Conservation (phyloP, 345 rosid species). For the Citropsis articulata region DNA sequence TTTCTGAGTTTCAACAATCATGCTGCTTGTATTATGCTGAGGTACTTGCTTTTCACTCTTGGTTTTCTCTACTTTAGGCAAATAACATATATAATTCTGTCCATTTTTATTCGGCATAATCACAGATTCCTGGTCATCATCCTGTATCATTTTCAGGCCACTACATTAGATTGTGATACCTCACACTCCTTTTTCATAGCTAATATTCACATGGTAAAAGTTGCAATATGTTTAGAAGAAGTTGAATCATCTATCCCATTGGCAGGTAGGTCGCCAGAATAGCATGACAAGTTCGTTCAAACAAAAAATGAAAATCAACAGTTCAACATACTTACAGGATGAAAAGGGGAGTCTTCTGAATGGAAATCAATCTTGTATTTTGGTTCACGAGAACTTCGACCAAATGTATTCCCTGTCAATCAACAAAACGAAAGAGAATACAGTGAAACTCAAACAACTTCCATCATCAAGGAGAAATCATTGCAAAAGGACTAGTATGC, state of each 20-base stretch:
- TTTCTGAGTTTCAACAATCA: conserved; percentile 78
- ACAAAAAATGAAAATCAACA: not conserved
- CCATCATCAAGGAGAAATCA: not conserved
- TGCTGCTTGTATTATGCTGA: conserved; percentile 59
- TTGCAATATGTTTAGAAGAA: not conserved
- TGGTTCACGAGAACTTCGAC: conserved; percentile 75
- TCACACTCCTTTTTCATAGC: not conserved
- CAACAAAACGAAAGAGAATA: not conserved
- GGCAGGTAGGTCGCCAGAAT: not conserved
- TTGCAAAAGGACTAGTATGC: not conserved
- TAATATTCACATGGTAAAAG: not conserved
- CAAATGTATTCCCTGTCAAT: conserved; percentile 59
- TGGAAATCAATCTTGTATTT: conserved; percentile 76
- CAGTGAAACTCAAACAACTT: not conserved
- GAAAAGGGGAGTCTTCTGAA: conserved; percentile 65
- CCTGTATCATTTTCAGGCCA: conserved; percentile 36
- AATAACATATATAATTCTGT: conserved; percentile 55
- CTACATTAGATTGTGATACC: conserved; percentile 10
- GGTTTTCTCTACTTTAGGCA: conserved; percentile 76
- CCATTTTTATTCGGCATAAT: conserved; percentile 69
- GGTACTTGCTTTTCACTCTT: conserved; percentile 42
- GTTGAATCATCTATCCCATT: not conserved
- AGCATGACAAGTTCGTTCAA: not conserved
- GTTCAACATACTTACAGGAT: conserved; percentile 54
- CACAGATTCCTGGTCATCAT: conserved; percentile 73